phyloP scores from a whole-genome alignment of 1,139 yeast genomes.

The Debaryomyces fabryi region DNA sequence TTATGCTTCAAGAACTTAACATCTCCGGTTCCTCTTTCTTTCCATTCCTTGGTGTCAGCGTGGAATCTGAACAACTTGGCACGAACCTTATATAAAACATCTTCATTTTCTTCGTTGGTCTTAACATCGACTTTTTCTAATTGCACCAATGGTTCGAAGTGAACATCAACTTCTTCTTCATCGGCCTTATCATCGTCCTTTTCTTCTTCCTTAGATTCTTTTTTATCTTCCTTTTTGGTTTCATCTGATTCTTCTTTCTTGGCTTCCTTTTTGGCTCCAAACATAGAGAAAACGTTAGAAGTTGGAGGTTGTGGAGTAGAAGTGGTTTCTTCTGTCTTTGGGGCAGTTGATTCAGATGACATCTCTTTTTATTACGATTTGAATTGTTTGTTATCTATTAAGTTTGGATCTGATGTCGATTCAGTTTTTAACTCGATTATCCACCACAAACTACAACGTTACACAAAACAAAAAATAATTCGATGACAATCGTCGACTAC shows the following conservation, averaged over 20 bases:
- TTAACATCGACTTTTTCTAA: slow-evolving; percentile 95
- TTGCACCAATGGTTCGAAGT: slow-evolving; percentile 94
- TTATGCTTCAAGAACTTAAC: slow-evolving; percentile 94
- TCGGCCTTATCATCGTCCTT: slow-evolving; percentile 53
- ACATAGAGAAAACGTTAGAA: slow-evolving; percentile 83
- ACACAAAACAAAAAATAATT: slow-evolving; percentile 3
- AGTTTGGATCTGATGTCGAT: slow-evolving; percentile 6
- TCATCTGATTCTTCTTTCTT: slow-evolving; percentile 48
- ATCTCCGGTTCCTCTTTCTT: slow-evolving; percentile 99
- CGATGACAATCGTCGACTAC: slow-evolving; percentile 13
- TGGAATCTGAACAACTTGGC: slow-evolving; percentile 95
- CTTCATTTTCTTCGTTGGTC: slow-evolving; percentile 96
- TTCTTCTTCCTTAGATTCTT: slow-evolving; percentile 32
- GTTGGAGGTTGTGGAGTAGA: slow-evolving; percentile 58
- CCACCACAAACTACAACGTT: slow-evolving; percentile 5
- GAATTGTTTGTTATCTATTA: slow-evolving; percentile 3
- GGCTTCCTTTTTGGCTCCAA: slow-evolving; percentile 79
- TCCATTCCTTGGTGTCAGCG: slow-evolving; percentile 89
- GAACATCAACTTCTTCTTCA: slow-evolving; percentile 91
- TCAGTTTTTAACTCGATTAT: neutral
- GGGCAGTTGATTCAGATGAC: slow-evolving; percentile 44
- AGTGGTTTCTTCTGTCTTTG: slow-evolving; percentile 27
- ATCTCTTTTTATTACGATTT: slow-evolving; percentile 18
- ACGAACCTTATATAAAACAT: slow-evolving; percentile 81
- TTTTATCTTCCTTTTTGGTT: slow-evolving; percentile 35